Percentiles rank a stretch among this genome's conserved stretches.
Evolutionary conservation across 768 basidiomycete species (phyloP).

Genomic region (Mycena galopus): DNA sequence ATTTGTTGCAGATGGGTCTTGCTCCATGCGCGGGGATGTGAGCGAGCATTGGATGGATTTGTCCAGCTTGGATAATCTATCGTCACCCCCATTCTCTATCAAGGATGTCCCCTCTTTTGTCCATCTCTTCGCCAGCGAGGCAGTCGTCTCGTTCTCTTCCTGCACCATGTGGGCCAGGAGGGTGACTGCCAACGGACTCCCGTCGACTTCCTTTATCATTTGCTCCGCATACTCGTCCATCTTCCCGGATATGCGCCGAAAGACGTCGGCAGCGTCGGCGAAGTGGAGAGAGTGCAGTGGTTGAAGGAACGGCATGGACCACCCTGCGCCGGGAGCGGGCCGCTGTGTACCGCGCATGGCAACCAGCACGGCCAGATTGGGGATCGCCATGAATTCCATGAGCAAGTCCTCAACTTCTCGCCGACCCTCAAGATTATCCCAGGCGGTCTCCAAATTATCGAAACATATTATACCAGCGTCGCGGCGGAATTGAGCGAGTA

Average conservation of each 20-base stretch:
- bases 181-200: conserved; percentile 35
- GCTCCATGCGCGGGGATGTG: conserved; percentile 38
- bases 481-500: conserved; percentile 29
- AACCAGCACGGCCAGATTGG: conserved; percentile 25
- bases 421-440: conserved; percentile 28
- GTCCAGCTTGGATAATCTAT: conserved; percentile 40
- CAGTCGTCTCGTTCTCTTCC: conserved; percentile 37
- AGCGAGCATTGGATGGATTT: conserved; percentile 39
- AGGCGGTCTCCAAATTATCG: conserved; percentile 37
- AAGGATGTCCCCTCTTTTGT: conserved; percentile 32
- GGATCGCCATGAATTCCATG: conserved; percentile 29
- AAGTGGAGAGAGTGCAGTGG: conserved; percentile 32
- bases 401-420: conserved; percentile 33
- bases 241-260: conserved; percentile 33
- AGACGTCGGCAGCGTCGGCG: conserved; percentile 28
- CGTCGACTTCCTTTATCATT: conserved; percentile 35
- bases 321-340: conserved; percentile 31
- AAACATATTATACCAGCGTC: conserved; percentile 29
- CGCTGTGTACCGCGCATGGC: conserved; percentile 37
- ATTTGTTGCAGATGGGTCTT: conserved; percentile 30
- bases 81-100: conserved; percentile 36
- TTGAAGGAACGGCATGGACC: conserved; percentile 33
- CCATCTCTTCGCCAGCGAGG: conserved; percentile 38
- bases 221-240: conserved; percentile 35
- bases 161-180: conserved; percentile 37